Evolutionary conservation across 768 basidiomycete genomes (phyloP), one percentile per base, ranked within the genome.

Genomic region (Hygrophorus russula): DNA sequence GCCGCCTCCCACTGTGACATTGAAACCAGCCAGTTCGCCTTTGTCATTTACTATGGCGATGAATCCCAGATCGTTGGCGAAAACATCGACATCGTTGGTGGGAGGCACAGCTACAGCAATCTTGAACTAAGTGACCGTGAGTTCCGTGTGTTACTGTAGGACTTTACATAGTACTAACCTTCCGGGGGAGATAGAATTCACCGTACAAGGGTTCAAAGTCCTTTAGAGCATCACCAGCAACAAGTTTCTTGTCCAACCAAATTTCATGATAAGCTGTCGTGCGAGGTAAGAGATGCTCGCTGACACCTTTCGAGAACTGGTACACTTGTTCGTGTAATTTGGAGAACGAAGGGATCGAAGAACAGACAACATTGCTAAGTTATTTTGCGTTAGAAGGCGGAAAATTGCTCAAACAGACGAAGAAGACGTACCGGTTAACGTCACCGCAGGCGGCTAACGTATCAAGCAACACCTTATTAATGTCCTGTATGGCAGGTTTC

Each of bases 381-480:
- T 29, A 19, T 7, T 24, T 7, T 46, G 31, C 17, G 12, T n/a
- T 14, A 27, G 32, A 9, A 5, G 0, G 12, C 19, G 9, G 10
- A 5, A n/a, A 20, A 41, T 4, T 13, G 19, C 19, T 6, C 5
- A 6, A 15, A 20, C 32, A 31, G 2, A 41, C 46, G 12, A 12
- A 14, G 39, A 6, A 32, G 7, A 56, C 70, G 14, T 54, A 86
- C 84, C 91, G 71, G 66, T 93, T 99, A 40, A 97, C 96, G 59
- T 99, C 96, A 56, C 96, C 96, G 58, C 96, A 98, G 17, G 96
- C 96, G 39, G 94, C 96, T 47, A 99, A 78, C 2, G 96, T 97
- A 61, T 99, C 96, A 46, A 99, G 69, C 52, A 97, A 57, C 17
- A 73, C 80, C 40, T 80, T 73, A 65, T 99, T 99, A 61, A 98